These are phyloP conservation scores for Plasmodiophora brassicae DNA, from an alignment of 208 protist species.

Conservation along the genomic window DNA sequence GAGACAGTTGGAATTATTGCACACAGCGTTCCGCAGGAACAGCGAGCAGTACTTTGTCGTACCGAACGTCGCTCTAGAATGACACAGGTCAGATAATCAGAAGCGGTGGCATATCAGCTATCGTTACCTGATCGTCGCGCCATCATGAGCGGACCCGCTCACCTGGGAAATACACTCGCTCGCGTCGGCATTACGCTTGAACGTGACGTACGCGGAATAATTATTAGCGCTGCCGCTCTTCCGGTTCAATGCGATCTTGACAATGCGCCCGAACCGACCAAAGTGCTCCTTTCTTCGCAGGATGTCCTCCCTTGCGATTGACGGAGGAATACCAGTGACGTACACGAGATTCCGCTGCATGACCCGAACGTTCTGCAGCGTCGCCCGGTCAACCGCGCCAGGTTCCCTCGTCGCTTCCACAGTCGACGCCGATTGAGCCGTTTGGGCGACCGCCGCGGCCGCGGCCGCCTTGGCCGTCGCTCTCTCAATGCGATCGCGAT, in stretches of 20 bases:
- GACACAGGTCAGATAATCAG: neutral
- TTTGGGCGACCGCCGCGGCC: neutral
- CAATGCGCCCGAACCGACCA: constrained; percentile 76
- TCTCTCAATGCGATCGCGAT: neutral
- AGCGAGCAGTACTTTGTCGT: constrained; percentile 84
- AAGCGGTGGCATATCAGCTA: neutral
- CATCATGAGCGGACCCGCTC: neutral
- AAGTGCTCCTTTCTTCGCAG: constrained; percentile 70
- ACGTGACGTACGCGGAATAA: constrained; percentile 48
- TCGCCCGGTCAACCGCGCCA: neutral
- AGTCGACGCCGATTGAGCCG: too few relatives aligned
- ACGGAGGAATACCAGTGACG: constrained; percentile 69
- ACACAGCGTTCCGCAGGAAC: constrained; percentile 67
- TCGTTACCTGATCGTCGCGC: neutral
- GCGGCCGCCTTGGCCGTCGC: neutral
- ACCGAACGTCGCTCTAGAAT: constrained; percentile 69
- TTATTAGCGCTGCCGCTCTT: constrained; percentile 52
- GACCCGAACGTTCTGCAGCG: constrained; percentile 61
- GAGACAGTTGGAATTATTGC: constrained; percentile 78
- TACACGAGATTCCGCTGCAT: constrained; percentile 80
- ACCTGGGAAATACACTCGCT: neutral
- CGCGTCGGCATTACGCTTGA: constrained; percentile 64
- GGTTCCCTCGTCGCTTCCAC: neutral
- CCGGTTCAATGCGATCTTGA: constrained; percentile 73
- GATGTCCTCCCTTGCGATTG: constrained; percentile 66